Evolutionary conservation across 1,284 basidiomycete species (phyloP).

Genomic region (Vanrija sp.): DNA sequence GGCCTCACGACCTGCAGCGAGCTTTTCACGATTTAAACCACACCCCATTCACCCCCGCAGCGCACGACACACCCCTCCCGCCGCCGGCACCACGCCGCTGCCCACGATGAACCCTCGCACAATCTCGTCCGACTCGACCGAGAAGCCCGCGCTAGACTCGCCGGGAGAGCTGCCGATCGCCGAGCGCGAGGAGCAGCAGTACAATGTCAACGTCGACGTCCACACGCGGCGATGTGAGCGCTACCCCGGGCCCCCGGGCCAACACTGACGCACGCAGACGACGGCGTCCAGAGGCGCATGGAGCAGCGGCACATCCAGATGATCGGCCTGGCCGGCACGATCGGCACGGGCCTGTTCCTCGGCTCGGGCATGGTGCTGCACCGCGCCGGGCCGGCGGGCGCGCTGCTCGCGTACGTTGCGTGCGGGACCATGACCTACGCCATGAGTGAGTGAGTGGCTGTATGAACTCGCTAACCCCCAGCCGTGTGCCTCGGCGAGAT

Average conservation of each 20-base stretch:
- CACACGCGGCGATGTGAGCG: constrained; percentile 21
- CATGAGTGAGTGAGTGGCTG: neutral
- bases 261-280: neutral
- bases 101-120: too few relatives aligned
- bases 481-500: constrained; percentile 45
- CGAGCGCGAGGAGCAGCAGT: neutral
- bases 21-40: too few relatives aligned
- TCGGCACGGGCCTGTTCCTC: constrained; percentile 3
- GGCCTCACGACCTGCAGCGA: too few relatives aligned
- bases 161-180: too few relatives aligned
- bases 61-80: too few relatives aligned
- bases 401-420: neutral
- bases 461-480: constrained; percentile 5
- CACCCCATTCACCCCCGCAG: too few relatives aligned
- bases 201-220: constrained; percentile 17
- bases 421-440: neutral
- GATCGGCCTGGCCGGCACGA: neutral
- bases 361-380: neutral
- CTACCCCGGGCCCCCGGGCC: neutral
- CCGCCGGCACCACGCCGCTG: too few relatives aligned
- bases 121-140: too few relatives aligned
- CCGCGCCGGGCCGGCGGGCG: neutral
- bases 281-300: neutral
- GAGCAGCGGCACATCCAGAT: neutral
- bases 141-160: too few relatives aligned